A percentile compares a stretch with the other conserved stretches of the same genome.
These are phyloP conservation scores for Epichloe elymi DNA, from an alignment of 2,329 filamentous ascomycete species.

Conservation along the genomic window DNA sequence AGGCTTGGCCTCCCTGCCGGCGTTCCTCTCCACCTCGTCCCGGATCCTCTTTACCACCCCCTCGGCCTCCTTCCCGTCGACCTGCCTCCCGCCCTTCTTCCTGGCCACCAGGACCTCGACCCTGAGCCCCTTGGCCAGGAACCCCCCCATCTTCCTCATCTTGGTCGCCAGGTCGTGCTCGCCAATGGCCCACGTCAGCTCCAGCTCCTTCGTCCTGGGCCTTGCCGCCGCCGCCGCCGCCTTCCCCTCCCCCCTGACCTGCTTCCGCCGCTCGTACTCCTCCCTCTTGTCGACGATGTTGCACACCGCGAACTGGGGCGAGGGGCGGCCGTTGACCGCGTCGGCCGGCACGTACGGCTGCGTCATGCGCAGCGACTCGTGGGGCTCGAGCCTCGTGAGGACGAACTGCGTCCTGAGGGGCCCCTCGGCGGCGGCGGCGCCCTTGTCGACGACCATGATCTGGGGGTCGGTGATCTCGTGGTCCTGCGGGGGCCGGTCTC, in stretches of 20 bases:
- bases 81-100: constrained; percentile 48
- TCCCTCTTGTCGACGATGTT: constrained; percentile 50
- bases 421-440: constrained; percentile 21
- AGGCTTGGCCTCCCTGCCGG: constrained; percentile 31
- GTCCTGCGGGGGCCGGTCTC: constrained; percentile 29
- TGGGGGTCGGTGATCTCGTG: constrained; percentile 29
- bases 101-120: constrained; percentile 61
- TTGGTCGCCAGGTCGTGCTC: constrained; percentile 61
- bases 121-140: constrained; percentile 59
- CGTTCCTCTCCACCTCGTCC: constrained; percentile 20
- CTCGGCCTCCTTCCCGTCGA: constrained; percentile 47
- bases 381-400: constrained; percentile 24
- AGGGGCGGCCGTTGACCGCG: constrained; percentile 10
- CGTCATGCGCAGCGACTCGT: constrained; percentile 29
- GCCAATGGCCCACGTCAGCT: constrained; percentile 81
- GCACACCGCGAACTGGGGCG: constrained; percentile 45
- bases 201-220: constrained; percentile 57
- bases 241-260: constrained; percentile 23
- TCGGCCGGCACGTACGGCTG: constrained; percentile 23
- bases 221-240: constrained; percentile 25
- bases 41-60: constrained; percentile 35
- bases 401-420: constrained; percentile 25
- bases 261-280: constrained; percentile 29
- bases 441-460: constrained; percentile 29
- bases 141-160: constrained; percentile 51